Base-by-base conservation (phyloP, 495 filamentous ascomycete genomes). In the Daldinia childiae region DNA sequence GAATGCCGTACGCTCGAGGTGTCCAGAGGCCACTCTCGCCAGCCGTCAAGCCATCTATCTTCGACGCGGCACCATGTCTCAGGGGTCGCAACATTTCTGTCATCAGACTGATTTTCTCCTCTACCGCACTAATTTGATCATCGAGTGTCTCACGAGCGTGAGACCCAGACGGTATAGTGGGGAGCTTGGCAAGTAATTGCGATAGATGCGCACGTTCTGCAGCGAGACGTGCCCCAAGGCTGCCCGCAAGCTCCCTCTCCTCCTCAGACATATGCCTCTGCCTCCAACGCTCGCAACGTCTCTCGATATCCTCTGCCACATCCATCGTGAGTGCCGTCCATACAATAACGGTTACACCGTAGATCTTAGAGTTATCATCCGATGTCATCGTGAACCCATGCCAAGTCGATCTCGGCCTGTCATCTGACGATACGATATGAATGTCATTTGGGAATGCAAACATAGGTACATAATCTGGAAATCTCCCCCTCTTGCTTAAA, bases 361-460 rank as follows among this genome's bases (percentile, higher is more conserved):
- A 94, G 19, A 98, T 85, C 73, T 93, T 94, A 43, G 93, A 92
- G 69, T 92, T 94, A 77, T 98, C 95, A 36, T 90, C 90, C 45
- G 90, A 92, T 4, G 95, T 99, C 95, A 99, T 98, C 64, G 92
- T 93, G 78, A 98, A 99, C 45, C 95, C 95, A 83, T 99, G 95
- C 95, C 95, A 99, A 21, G 95, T 97, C 48, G 95, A 91, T 61
- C 94, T 85, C 1, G 95, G 95, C 67, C 93, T 87, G 76, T 98
- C 94, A 75, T 99, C 95, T 1, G 93, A 93, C 8, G 95, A 97
- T 7, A 98, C 92, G 58, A 99, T 95, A 63, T 93, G 93, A 73
- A 99, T 93, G 80, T 99, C 95, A 79, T 99, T 97, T 29, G 95
- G 95, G 74, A 98, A 99, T 21, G 95, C 94, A 75, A 98, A 99